Evolutionary conservation across 345 rosid species (phyloP), one percentile per base, ranked within the genome.

Genomic region (Gossypium mustelinum): DNA sequence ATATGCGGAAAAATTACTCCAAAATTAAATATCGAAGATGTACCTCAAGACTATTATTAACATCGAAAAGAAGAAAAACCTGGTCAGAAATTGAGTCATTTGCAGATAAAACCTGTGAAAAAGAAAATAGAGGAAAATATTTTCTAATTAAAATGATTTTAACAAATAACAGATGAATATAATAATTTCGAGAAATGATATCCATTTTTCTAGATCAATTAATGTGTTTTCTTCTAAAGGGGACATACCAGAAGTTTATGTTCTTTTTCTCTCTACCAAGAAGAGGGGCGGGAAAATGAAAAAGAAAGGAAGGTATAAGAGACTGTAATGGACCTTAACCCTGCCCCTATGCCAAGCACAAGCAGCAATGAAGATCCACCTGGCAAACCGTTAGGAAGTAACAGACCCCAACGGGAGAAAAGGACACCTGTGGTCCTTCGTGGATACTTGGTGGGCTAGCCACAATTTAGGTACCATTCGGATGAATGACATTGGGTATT

Each of bases 231-330:
- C 3, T 66, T 24, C 12, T 9, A 11, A 17, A 6, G 27, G 8
- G 4, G 18, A 56, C 57, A 64, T 64, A 55, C 72, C 80, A 27
- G 79, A 76, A 9, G 29, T 8, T 56, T 8, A 20, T 56, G 3
- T 56, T 56, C 4, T 56, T 56, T 24, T 56, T 50, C 13, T 12
- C 4, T 73, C 62, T 61, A 64, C 3, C 54, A 48, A 47, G 50
- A 8, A 2, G 2, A 16, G 27, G 57, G 56, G 79, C 70, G 79
- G 79, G 79, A 70, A 69, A 76, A 76, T 14, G 9, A 58, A 14
- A 5, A 4, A 39, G 14, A 5, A 4, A 20, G 39, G 48, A 63
- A 56, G 4, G 13, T 44, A 7, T 34, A 34, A 51, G 73, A 45
- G 58, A 24, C 9, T 45, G n/a, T n/a, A n/a, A n/a, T n/a, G n/a